Evolutionary conservation across 2,329 filamentous ascomycete genomes (phyloP), one percentile per base, ranked within the genome.

Genomic region (Amphichorda felina): DNA sequence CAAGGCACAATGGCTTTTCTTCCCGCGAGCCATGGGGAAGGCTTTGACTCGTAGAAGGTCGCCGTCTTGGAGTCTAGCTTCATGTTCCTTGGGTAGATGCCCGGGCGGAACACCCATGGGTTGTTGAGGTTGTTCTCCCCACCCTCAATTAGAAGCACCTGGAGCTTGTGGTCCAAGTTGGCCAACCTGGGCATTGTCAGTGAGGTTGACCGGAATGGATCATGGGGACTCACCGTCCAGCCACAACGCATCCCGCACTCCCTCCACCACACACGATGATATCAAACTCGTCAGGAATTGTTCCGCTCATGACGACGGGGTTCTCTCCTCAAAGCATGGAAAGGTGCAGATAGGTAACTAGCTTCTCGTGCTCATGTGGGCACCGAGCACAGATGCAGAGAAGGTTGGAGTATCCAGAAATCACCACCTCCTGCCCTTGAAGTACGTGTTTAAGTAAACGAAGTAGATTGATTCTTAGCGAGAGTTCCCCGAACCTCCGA

Each of bases 181-280:
- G 82, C 82, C 50, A 87, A 59, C 39, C 75, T 75, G 31, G 41
- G 52, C 54, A 38, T 51, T 57, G 48, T 68, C 53, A 56, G 51
- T 40, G 11, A 31, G 11, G 13, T 5, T 27, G 9, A 11, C 4
- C 5, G 9, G 26, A 5, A 14, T 27, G 9, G 4, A 27, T 10
- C 4, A 30, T n/a, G n/a, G 37, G 33, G 24, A 41, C 47, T 41
- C 52, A 76, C 70, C 73, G 57, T 38, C 68, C 68, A 36, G 68
- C 68, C 29, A 72, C 66, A n/a, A 72, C 68, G 50, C 68, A 72
- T 22, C 68, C 76, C 41, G 70, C 75, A 52, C 77, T 82, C 37
- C 81, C 81, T 49, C 82, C 82, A 49, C 82, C 82, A 44, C 76
- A 81, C 21, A 86, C 79, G 47, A 86, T 86, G 47, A 87, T 85